These are phyloP conservation scores for Ganoderma boninense DNA, from an alignment of 1,284 basidiomycete genomes.

Conservation along the genomic window DNA sequence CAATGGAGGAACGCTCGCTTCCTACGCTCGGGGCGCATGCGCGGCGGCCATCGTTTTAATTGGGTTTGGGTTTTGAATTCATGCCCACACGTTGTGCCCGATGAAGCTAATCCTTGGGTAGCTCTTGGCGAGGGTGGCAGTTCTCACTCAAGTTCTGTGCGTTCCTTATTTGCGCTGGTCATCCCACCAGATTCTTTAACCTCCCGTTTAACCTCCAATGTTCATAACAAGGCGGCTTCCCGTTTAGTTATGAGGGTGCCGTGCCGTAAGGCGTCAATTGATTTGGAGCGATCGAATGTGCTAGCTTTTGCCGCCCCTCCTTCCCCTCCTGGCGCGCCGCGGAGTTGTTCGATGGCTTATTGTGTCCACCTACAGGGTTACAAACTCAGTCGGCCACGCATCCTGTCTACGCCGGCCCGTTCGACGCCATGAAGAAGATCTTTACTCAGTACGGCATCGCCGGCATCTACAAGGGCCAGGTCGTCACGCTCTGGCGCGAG, in stretches of 20 bases:
- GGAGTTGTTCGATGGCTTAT: conserved; percentile 6
- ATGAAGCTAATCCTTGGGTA: neutral
- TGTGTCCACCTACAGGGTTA: conserved; percentile 59
- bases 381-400: conserved; percentile 87
- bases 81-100: neutral
- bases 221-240: conserved; percentile 21
- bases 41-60: neutral
- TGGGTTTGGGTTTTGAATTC: neutral
- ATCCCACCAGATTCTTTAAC: conserved; percentile 3
- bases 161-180: neutral
- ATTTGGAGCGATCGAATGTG: neutral
- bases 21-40: neutral
- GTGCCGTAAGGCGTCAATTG: conserved; percentile 6
- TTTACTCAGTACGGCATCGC: conserved; percentile 76
- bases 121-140: neutral
- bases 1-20: neutral
- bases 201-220: conserved; percentile 1
- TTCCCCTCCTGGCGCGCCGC: neutral
- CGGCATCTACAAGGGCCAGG: conserved; percentile 93
- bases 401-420: conserved; percentile 82
- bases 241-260: neutral
- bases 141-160: neutral
- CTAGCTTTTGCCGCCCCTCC: neutral
- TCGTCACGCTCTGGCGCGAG: conserved; percentile 90
- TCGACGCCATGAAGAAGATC: conserved; percentile 88